Base-by-base conservation (phyloP, 2,329 filamentous ascomycete genomes). In the Didymella segeticola region DNA sequence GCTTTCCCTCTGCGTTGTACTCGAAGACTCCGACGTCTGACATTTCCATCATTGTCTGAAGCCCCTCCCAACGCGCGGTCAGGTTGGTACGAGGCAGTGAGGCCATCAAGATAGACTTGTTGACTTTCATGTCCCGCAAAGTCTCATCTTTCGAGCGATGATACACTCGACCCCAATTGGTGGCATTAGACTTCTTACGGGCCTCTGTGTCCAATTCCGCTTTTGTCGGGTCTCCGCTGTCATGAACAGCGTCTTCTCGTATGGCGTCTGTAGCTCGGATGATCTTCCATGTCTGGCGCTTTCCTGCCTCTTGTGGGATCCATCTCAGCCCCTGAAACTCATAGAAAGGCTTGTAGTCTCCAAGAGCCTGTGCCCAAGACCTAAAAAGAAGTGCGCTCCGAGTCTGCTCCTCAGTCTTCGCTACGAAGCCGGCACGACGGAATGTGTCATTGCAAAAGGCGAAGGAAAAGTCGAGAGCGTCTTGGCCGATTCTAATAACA, bases 41-140 rank as follows among this genome's bases (percentile, higher is more conserved):
- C 70, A 71, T 71, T 26, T 71, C 69, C 68, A 72, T 70, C 68
- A 71, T 72, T 0, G 59, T 66, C 30, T 68, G 64, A 11, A 72
- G 45, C 6, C 62, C 61, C 39, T 68, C 64, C 66, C 64, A 69
- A 12, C 63, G 59, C 2, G 64, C 65, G 15, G 43, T 50, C 5
- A 68, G 47, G 27, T 67, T 62, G 3, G 53, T 51, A 7, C 37
- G 57, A 2, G 61, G 60, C 2, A 65, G 22, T 0, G 33, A 56
- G 1, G 42, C 34, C 6, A 52, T 23, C 19, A 57, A 43, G 0
- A 50, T 17, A 3, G 29, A 25, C 17, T 39, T 52, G 9, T 57
- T 43, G 14, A 15, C 42, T 26, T 46, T 53, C 20, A 52, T 31
- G 12, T 52, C 47, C 22, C 52, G 47, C 6, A 59, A 15, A 4